Base-by-base conservation (phyloP, 495 filamentous ascomycete genomes). In the Saxophila tyrrhenica region DNA sequence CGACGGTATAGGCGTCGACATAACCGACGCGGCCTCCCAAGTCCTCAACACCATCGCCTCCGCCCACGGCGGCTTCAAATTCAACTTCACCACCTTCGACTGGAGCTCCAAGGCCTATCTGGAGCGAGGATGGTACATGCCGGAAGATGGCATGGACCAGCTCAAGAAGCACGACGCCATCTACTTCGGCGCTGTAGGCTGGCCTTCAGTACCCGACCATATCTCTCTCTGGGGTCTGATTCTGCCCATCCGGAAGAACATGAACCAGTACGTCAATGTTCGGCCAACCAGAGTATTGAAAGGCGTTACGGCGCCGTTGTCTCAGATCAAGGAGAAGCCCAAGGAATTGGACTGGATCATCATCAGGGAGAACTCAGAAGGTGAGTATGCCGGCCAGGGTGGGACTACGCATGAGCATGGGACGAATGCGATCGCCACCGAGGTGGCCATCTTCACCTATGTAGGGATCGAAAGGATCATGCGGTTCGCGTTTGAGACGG, bases 211-310 rank as follows among this genome's bases (percentile, higher is more conserved):
- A 0, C 69, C 69, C 16, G 69, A 72, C 47, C 68, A 72, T 45
- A 72, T 72, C 50, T 66, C 63, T n/a, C 60, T 70, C 24, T 70
- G 69, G 69, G 20, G 25, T 24, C 55, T 71, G 16, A 70, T 71
- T 51, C 62, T 71, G 17, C 67, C 69, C n/a, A 65, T 71, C 55
- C 66, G 69, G 24, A 67, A 68, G 50, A 35, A 48, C 20, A 59
- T 70, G 10, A 64, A 64, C 52, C 69, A 70, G 54, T 71, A 71
- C 54, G 69, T 68, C 47, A 71, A 71, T 44, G 65, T 70, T 2
- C 64, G 69, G 7, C 67, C 69, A 0, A 70, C 66, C 8, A 59
- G 66, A 35, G 67, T 70, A 50, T 55, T 71, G 0, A 54, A 50
- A 10, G 68, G 68, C 50, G 69, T 62, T n/a, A 55, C 38, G 8